Base-by-base conservation (phyloP, 768 basidiomycete species). In the Cubamyces sp. region DNA sequence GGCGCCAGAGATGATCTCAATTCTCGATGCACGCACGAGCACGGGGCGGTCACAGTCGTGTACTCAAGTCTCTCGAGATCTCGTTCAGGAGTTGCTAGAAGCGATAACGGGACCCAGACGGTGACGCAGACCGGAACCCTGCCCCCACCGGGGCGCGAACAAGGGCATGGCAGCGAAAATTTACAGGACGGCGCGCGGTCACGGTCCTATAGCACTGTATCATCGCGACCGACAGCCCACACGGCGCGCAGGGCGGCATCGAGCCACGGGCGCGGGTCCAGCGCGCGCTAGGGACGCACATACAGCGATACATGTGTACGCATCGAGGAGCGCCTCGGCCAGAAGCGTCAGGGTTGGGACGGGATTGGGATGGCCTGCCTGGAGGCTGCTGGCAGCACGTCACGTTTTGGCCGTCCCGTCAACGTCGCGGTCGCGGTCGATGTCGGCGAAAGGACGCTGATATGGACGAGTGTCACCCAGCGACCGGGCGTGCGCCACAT, bases 401-500 rank as follows among this genome's bases (percentile, higher is more conserved):
- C 28, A 30, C 28, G 28, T 8, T 3, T 30, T 30, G 4, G 34
- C 11, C 34, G 34, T 34, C 30, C 18, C 50, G 50, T 51, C 3
- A 3, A 19, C 11, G 46, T n/a, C 50, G n/a, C 23, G 39, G 34
- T 19, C 45, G 45, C 6, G 11, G 21, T 37, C 37, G 39, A 53
- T 19, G 21, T 53, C 48, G 21, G 19, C 48, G 21, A 19, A 25
- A 14, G 25, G 42, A 30, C 57, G 57, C 57, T 40, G 47, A 50
- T 15, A 50, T 49, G 57, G 57, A 57, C 16, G 37, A 25, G 16
- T 50, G 42, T 43, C 41, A 54, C 34, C 34, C n/a, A n/a, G 34
- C 34, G 48, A 49, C 14, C 26, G 15, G 25, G 25, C 39, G n/a
- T 50, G 57, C 57, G 57, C 57, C 57, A 57, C 57, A 57, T 57